phyloP scores from a whole-genome alignment of 352 stramenopile genomes.

The Aphanomyces astaci region DNA sequence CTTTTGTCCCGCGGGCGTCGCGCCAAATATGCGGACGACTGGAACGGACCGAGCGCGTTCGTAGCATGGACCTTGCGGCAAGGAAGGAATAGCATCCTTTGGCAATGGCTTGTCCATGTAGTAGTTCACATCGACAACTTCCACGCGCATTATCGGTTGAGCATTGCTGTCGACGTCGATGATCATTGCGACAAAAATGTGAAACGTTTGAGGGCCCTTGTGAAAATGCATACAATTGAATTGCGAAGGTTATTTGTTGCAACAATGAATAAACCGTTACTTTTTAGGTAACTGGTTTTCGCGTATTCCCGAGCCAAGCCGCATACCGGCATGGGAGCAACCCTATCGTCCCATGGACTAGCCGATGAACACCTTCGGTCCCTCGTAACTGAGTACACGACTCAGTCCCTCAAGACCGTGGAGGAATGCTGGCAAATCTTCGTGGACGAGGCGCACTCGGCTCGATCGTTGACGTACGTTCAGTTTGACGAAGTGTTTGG shows the following conservation, averaged over 20 bases:
- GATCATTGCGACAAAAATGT: not conserved
- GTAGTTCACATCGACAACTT: conserved; percentile 75
- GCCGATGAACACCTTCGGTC: conserved; percentile 27
- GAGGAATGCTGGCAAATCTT: conserved; percentile 59
- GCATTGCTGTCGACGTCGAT: not conserved
- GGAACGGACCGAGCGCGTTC: conserved; percentile 56
- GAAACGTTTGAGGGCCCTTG: too few relatives aligned
- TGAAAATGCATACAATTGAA: too few relatives aligned
- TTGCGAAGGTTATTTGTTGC: too few relatives aligned
- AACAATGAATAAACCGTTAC: too few relatives aligned
- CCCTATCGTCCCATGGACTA: conserved; percentile 25
- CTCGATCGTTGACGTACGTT: conserved; percentile 26
- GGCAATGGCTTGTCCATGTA: conserved; percentile 70
- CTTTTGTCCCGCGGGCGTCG: conserved; percentile 86
- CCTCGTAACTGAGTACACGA: conserved; percentile 51
- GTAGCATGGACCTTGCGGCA: conserved; percentile 62
- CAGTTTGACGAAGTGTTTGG: conserved; percentile 75
- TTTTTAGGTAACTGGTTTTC: too few relatives aligned
- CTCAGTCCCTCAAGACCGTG: conserved; percentile 36
- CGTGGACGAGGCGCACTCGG: conserved; percentile 24
- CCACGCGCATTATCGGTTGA: conserved; percentile 48
- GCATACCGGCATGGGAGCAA: conserved; percentile 28
- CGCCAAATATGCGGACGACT: conserved; percentile 84
- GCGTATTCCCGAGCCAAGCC: too few relatives aligned
- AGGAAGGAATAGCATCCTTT: conserved; percentile 30